A percentile compares a stretch with the other conserved stretches of the same genome.
Evolutionary conservation across 164 flowering plant genomes (phyloP).

Genomic region (Stephania cephalantha): DNA sequence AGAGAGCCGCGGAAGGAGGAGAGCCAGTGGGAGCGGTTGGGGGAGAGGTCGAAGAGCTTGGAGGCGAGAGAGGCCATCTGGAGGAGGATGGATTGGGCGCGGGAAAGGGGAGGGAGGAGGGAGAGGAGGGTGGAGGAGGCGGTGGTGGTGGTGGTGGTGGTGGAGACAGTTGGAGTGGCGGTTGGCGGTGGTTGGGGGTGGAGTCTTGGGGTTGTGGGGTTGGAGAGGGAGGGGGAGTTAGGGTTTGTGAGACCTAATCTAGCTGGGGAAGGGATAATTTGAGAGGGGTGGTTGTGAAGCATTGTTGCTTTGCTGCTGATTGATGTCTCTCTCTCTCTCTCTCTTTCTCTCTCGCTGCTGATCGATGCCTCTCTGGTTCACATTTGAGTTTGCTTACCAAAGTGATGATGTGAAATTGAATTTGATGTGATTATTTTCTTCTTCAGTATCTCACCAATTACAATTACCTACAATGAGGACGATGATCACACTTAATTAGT

Average conservation of each 20-base stretch:
- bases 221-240: conserved; percentile 53
- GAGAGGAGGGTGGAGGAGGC: conserved; percentile 70
- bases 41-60: conserved; percentile 77
- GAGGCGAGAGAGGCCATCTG: conserved; percentile 83
- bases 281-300: conserved; percentile 52
- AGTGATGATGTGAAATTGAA: too few relatives aligned
- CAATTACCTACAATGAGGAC: too few relatives aligned
- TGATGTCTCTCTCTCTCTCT: too few relatives aligned
- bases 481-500: too few relatives aligned
- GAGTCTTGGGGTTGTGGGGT: conserved; percentile 22
- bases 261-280: conserved; percentile 72
- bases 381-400: too few relatives aligned
- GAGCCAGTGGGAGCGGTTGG: conserved; percentile 64
- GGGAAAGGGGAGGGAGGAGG: conserved; percentile 84
- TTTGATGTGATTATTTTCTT: too few relatives aligned
- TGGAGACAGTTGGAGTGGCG: conserved; percentile 3
- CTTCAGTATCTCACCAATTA: too few relatives aligned
- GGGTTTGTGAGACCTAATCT: conserved; percentile 79
- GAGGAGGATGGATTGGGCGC: conserved; percentile 76
- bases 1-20: conserved; percentile 67
- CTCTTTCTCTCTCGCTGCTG: too few relatives aligned
- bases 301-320: conserved; percentile 15
- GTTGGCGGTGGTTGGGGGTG: conserved; percentile 7
- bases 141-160: conserved; percentile 22
- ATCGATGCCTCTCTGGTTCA: too few relatives aligned